phyloP scores from a whole-genome alignment of 768 basidiomycete genomes.

The Leccinum rimulosum region DNA sequence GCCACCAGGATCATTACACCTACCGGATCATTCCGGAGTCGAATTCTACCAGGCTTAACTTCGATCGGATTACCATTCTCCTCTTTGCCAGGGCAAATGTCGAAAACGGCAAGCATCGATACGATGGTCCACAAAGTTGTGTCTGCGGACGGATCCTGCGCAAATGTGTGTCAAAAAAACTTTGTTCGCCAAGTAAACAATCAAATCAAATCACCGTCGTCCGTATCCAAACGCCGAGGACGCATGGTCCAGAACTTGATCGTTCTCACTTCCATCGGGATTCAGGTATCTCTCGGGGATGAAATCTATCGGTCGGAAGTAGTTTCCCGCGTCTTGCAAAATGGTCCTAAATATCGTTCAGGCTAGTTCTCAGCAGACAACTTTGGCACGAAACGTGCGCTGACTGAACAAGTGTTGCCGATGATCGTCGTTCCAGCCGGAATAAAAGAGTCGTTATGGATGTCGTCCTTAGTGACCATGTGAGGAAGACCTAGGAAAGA shows the following conservation, averaged over 20 bases:
- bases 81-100: slow-evolving; percentile 25
- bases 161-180: background rate
- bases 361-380: slow-evolving; percentile 3
- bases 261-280: slow-evolving; percentile 36
- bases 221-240: slow-evolving; percentile 37
- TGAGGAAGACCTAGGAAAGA: slow-evolving; percentile 29
- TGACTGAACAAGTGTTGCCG: slow-evolving; percentile 55
- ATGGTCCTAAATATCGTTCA: slow-evolving; percentile 31
- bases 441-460: slow-evolving; percentile 31
- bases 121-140: slow-evolving; percentile 36
- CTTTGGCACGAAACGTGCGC: background rate
- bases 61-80: slow-evolving; percentile 15
- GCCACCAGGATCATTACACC: background rate
- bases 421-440: slow-evolving; percentile 47
- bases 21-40: slow-evolving; percentile 33
- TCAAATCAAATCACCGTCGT: slow-evolving; percentile 23
- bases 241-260: slow-evolving; percentile 28
- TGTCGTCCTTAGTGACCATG: slow-evolving; percentile 32
- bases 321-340: slow-evolving; percentile 36
- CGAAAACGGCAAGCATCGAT: slow-evolving; percentile 28
- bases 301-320: slow-evolving; percentile 35
- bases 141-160: slow-evolving; percentile 42
- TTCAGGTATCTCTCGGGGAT: slow-evolving; percentile 39
- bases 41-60: slow-evolving; percentile 21
- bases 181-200: background rate